Evolutionary conservation across 2,329 filamentous ascomycete genomes (phyloP).

Genomic region (Hypoxylon sp.): DNA sequence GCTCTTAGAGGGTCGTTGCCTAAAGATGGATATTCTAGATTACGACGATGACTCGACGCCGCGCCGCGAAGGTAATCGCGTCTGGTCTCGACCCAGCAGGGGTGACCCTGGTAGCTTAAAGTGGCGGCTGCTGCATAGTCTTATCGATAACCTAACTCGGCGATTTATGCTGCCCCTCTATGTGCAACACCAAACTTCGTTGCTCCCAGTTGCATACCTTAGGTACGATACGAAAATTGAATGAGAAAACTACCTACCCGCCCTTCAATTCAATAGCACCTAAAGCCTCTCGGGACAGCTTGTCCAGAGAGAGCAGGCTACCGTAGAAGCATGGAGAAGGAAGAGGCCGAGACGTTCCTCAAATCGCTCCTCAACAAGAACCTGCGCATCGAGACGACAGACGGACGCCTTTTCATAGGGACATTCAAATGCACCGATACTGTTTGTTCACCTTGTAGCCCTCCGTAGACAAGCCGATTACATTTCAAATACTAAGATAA

Average conservation of each 20-base stretch:
- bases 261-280: not conserved
- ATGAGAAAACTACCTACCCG: not conserved
- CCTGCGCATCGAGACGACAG: conserved; percentile 82
- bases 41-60: conserved; percentile 42
- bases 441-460: conserved; percentile 63
- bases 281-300: not conserved
- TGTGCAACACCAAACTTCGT: not conserved
- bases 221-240: not conserved
- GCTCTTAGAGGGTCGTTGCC: conserved; percentile 20
- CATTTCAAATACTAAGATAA: conserved; percentile 13
- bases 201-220: not conserved
- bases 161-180: conserved; percentile 14
- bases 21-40: conserved; percentile 4
- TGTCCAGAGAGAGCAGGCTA: not conserved
- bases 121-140: conserved; percentile 5
- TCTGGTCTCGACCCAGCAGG: conserved; percentile 16
- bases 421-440: conserved; percentile 95
- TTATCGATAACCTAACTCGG: conserved; percentile 42
- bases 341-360: conserved; percentile 69
- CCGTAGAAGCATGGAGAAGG: conserved; percentile 56
- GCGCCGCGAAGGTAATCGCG: conserved; percentile 35
- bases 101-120: conserved; percentile 1
- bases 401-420: conserved; percentile 89
- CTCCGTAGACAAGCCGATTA: not conserved
- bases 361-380: conserved; percentile 80